Conservation (phyloP, 1,139 yeast species). For the Debaryomyces fabryi region DNA sequence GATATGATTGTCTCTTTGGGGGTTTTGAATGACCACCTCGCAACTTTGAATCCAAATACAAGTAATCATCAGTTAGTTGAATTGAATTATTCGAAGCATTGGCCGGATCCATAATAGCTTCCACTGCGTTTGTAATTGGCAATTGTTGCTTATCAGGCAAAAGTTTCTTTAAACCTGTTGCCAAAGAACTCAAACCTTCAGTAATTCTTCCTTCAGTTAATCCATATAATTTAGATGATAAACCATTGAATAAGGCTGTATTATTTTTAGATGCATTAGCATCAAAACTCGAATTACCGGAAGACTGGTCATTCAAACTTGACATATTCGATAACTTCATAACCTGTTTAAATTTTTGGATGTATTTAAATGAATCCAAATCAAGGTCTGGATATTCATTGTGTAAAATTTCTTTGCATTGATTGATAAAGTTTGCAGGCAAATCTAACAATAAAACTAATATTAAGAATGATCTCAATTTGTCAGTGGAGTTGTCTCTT, state of each 20-base stretch:
- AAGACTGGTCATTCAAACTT: constrained; percentile 18
- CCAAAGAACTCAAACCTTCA: constrained; percentile 83
- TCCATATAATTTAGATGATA: constrained; percentile 77
- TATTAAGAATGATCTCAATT: constrained; percentile 83
- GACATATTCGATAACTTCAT: constrained; percentile 63
- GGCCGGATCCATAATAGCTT: constrained; percentile 85
- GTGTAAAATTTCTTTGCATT: constrained; percentile 65
- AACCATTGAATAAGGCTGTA: constrained; percentile 74
- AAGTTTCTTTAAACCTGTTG: constrained; percentile 83
- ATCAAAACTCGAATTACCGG: constrained; percentile 16
- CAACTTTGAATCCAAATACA: constrained; percentile 87
- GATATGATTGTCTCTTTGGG: constrained; percentile 81
- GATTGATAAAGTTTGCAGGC: constrained; percentile 60
- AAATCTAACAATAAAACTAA: constrained; percentile 60
- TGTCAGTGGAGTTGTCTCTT: constrained; percentile 68
- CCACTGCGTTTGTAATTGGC: constrained; percentile 88
- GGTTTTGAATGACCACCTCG: constrained; percentile 90
- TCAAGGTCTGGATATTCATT: constrained; percentile 61
- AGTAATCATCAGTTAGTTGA: constrained; percentile 80
- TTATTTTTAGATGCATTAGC: constrained; percentile 29
- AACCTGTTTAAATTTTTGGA: constrained; percentile 79
- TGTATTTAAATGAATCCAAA: constrained; percentile 65
- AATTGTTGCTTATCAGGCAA: constrained; percentile 86
- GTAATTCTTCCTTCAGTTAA: constrained; percentile 79
- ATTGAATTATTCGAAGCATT: constrained; percentile 62